Base-by-base conservation (phyloP, 73 alveolate species). In the Diophrys sp. region DNA sequence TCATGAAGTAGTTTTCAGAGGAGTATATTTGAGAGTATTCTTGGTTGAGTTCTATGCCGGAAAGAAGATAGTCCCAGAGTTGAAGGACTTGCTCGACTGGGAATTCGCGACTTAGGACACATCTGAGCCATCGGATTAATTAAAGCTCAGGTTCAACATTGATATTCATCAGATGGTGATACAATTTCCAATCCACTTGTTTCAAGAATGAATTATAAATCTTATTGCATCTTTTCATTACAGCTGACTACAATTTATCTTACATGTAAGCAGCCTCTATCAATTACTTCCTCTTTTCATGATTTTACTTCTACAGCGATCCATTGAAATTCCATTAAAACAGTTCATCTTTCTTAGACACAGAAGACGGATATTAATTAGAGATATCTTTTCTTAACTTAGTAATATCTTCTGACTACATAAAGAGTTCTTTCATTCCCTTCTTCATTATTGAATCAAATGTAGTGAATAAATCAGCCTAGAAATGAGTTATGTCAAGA, bases 61-160 rank as follows among this genome's bases (percentile, higher is more conserved):
- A 84, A 62, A 86, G 86, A 1, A 90, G 73, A 69, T 66, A 76
- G 75, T 90, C 96, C 93, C 96, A 90, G 26, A 81, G 66, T 54
- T 34, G 55, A 29, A 90, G 34, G 2, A 84, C 75, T 53, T 80
- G 66, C 11, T 88, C 87, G 29, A 90, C 74, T 24, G 57, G 71
- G 55, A 80, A 85, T 53, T 90, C 96, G 70, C 96, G 57, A 71
- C 85, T 76, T n/a, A 90, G 79, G 23, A 90, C 75, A 62, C 96
- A 90, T 73, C 96, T 80, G 1, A 90, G 79, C 89, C 90, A 90
- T 73, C 96, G 70, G 87, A 85, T 84, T 0, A 90, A 69, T 56
- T 86, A 70, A 25, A 90, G 78, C 31, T 90, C 93, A 0, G 96
- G 96, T 26, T 85, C 82, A 14, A 90, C 80, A 56, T 85, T 67